Evolutionary conservation across 192 early-diverging fungal genomes (phyloP).

Genomic region (Entrophospora sp.): DNA sequence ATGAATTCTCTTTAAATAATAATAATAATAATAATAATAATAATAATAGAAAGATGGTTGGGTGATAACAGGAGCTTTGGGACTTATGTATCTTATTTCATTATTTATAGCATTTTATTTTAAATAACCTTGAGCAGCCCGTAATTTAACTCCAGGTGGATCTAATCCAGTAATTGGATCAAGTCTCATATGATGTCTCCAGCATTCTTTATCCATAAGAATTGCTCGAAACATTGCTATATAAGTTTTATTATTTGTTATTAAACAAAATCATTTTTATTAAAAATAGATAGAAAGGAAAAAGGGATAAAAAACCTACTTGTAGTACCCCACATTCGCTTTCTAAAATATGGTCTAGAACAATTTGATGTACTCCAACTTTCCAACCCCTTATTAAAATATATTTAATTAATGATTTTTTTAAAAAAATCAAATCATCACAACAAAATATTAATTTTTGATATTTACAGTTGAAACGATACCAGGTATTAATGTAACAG

Average conservation of each 20-base stretch:
- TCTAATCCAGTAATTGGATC: constrained; percentile 78
- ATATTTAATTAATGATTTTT: background rate
- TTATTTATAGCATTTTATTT: no score
- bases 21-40: no score
- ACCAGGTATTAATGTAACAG: constrained; percentile 76
- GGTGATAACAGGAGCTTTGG: no score
- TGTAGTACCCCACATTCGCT: constrained; percentile 76
- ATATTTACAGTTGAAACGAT: constrained; percentile 66
- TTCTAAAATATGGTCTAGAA: constrained; percentile 75
- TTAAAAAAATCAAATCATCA: background rate
- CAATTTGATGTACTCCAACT: constrained; percentile 77
- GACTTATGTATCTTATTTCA: no score
- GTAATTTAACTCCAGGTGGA: constrained; percentile 68
- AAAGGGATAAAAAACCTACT: constrained; percentile 31
- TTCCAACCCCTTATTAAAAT: constrained; percentile 47
- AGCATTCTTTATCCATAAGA: constrained; percentile 78
- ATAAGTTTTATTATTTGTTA: no score
- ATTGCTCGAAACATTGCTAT: constrained; percentile 77
- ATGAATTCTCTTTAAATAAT: no score
- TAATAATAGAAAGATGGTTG: no score
- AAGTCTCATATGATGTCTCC: constrained; percentile 76
- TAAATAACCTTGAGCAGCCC: constrained; percentile 60
- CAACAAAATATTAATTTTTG: background rate
- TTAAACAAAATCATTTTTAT: no score
- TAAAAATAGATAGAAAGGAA: background rate